phyloP scores from a whole-genome alignment of 2,329 filamentous ascomycete species.

The Claviceps quebecensis region DNA sequence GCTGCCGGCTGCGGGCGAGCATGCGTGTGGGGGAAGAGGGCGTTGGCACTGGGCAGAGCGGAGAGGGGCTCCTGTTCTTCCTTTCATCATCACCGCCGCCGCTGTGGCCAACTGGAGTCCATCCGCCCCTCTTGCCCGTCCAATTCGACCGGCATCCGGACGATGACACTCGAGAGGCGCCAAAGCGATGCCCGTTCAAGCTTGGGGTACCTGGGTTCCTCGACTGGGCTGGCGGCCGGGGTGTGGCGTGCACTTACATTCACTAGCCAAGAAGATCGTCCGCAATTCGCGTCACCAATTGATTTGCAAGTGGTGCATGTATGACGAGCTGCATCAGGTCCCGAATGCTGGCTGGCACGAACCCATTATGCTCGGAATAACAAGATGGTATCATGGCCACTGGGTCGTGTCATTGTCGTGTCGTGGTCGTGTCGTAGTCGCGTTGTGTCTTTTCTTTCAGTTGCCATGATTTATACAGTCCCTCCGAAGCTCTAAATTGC shows the following conservation, averaged over 20 bases:
- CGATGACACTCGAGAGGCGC: not conserved
- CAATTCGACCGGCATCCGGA: constrained; percentile 1
- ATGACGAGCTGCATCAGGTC: not conserved
- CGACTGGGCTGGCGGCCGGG: not conserved
- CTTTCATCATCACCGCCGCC: not conserved
- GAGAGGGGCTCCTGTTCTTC: not conserved
- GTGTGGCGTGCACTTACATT: not conserved
- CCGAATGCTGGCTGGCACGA: not conserved
- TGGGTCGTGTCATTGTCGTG: not conserved
- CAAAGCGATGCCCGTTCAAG: constrained; percentile 1
- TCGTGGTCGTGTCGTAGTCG: not conserved
- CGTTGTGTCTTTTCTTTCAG: not conserved
- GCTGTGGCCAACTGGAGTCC: not conserved
- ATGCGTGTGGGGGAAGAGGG: not conserved
- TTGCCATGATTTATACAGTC: too few species aligned
- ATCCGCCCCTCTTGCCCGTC: not conserved
- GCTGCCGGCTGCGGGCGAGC: not conserved
- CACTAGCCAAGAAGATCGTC: not conserved
- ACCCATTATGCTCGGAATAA: not conserved
- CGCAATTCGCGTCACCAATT: not conserved
- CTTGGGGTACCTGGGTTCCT: constrained; percentile 1
- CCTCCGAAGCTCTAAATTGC: too few species aligned
- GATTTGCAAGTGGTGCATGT: not conserved
- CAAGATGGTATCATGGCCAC: not conserved
- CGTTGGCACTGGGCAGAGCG: not conserved